Conservation (phyloP, 495 filamentous ascomycete genomes). For the Tuber magnatum region DNA sequence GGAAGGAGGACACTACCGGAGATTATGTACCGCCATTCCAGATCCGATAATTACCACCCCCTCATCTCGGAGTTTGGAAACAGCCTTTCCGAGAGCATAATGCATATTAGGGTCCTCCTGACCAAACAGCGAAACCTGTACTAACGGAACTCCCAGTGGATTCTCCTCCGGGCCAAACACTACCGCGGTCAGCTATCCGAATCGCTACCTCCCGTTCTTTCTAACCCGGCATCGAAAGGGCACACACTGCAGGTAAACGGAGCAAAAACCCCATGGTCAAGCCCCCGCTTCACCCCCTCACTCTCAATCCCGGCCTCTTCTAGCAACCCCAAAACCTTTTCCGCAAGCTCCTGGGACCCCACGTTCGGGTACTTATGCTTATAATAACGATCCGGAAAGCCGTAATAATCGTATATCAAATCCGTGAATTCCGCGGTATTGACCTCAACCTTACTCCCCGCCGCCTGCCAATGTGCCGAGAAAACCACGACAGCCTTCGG, state of each 20-base stretch:
- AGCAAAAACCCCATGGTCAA: conserved; percentile 63
- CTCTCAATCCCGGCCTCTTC: conserved; percentile 56
- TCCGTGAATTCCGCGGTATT: conserved; percentile 64
- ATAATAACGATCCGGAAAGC: conserved; percentile 61
- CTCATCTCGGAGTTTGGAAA: conserved; percentile 61
- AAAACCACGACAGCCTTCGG: conserved; percentile 79
- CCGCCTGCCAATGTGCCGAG: conserved; percentile 75
- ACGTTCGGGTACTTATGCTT: conserved; percentile 62
- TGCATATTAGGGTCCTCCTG: conserved; percentile 64
- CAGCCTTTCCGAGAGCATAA: conserved; percentile 62
- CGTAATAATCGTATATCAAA: conserved; percentile 82
- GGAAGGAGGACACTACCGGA: conserved; percentile 42
- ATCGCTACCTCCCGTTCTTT: not conserved
- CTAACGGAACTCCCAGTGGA: conserved; percentile 67
- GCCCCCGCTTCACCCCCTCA: conserved; percentile 57
- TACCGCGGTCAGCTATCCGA: conserved; percentile 21
- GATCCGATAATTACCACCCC: conserved; percentile 66
- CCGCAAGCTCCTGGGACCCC: conserved; percentile 59
- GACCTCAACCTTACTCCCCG: conserved; percentile 55
- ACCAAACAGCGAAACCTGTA: conserved; percentile 70
- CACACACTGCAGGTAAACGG: conserved; percentile 26
- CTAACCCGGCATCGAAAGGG: not conserved
- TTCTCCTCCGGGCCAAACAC: conserved; percentile 66
- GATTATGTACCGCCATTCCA: conserved; percentile 85
- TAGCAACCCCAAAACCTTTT: conserved; percentile 57